Conservation (phyloP, 2,329 filamentous ascomycete species). For the Calonectria pteridis region DNA sequence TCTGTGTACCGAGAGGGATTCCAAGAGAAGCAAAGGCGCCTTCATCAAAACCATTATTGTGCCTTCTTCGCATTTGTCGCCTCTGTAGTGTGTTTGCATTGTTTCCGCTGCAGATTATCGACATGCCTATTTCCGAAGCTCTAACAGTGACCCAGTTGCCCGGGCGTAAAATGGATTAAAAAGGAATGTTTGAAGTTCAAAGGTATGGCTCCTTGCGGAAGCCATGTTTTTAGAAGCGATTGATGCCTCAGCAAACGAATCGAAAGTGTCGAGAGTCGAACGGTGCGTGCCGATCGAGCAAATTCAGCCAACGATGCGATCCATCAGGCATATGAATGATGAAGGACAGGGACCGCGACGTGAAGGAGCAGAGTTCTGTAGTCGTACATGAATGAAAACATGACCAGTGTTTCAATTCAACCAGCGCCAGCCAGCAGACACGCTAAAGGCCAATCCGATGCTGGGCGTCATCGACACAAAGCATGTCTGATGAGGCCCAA, state of each 20-base stretch:
- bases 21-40: background rate
- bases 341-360: background rate
- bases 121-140: background rate
- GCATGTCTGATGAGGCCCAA: slow-evolving; percentile 2
- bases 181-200: background rate
- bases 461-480: background rate
- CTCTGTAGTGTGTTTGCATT: background rate
- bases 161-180: background rate
- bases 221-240: background rate
- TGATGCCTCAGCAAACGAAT: background rate
- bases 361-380: background rate
- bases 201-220: background rate
- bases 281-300: background rate
- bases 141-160: background rate
- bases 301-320: background rate
- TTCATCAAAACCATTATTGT: background rate
- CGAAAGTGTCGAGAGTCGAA: background rate
- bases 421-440: background rate
- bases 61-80: background rate
- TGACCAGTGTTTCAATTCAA: background rate
- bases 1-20: background rate
- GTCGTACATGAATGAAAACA: slow-evolving; percentile 1
- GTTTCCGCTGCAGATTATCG: background rate
- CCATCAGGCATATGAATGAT: background rate
- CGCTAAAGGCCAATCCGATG: background rate